Evolutionary conservation across 345 rosid genomes (phyloP).

Genomic region (Eucalyptus leucophloia): DNA sequence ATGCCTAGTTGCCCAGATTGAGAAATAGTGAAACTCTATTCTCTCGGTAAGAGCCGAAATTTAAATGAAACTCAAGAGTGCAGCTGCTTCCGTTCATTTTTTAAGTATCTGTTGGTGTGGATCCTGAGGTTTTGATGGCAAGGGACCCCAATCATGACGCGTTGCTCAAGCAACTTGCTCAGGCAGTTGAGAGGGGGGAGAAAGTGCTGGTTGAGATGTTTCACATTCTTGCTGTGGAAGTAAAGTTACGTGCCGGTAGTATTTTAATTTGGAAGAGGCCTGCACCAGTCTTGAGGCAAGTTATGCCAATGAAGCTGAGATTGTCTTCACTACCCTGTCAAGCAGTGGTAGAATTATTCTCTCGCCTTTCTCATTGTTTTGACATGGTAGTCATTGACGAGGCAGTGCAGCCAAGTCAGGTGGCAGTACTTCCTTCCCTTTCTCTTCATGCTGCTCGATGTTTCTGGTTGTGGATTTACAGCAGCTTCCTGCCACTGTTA

Average conservation of each 20-base stretch:
- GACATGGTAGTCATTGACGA: conserved; percentile 99
- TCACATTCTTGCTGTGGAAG: conserved; percentile 76
- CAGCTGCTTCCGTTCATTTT: conserved; percentile 64
- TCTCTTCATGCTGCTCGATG: conserved; percentile 86
- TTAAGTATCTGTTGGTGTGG: conserved; percentile 95
- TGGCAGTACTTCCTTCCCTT: conserved; percentile 87
- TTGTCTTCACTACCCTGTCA: conserved; percentile 94
- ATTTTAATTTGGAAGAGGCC: conserved; percentile 89
- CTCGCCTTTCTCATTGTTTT: conserved; percentile 93
- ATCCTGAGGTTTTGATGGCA: conserved; percentile 81
- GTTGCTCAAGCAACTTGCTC: conserved; percentile 83
- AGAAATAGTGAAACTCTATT: conserved; percentile 66
- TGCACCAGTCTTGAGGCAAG: conserved; percentile 94
- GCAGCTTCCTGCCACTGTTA: conserved; percentile 96
- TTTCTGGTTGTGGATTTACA: conserved; percentile 98
- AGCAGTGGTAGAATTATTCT: conserved; percentile 97
- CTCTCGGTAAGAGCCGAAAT: conserved; percentile 66
- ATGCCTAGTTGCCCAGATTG: conserved; percentile 75
- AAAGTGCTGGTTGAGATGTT: conserved; percentile 96
- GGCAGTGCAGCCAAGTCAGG: too few relatives aligned
- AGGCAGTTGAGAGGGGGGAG: conserved; percentile 86
- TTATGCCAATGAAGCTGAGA: conserved; percentile 98
- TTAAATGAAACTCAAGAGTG: conserved; percentile 53
- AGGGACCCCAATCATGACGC: conserved; percentile 85
- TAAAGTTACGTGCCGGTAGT: conserved; percentile 53